Base-by-base conservation (phyloP, 176 grass and related monocot species). In the Lolium perenne region DNA sequence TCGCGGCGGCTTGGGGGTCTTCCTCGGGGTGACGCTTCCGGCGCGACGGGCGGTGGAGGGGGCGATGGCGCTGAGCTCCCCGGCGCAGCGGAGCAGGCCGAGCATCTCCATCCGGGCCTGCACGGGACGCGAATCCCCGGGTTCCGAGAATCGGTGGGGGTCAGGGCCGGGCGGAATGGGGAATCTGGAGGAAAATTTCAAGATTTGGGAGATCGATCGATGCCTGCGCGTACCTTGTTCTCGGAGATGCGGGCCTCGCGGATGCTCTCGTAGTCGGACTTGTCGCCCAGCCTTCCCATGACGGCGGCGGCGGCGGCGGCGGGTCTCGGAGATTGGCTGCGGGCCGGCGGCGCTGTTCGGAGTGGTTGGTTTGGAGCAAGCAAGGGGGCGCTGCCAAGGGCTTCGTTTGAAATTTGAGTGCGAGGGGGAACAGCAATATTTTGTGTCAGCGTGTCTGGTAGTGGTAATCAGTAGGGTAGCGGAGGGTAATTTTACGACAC, bases 51-150 rank as follows among this genome's bases (percentile, higher is more conserved):
- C 48, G 61, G 87, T 72, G 57, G 86, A 43, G 45, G 94, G 87
- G 41, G 83, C 51, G 16, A 93, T 74, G 71, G 68, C 64, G 55
- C 82, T 85, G 38, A 93, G 88, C 79, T 97, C 95, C 66, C 84
- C 85, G 12, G 84, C 88, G 40, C 83, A 82, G n/a, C 80, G 86
- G 40, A 35, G 90, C 32, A 97, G 74, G 67, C 95, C 95, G 22
- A 97, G 88, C 71, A 82, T 84, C 92, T 94, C 86, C 95, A 97
- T 94, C 65, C 92, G 47, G 16, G 81, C 92, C 95, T 94, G 71
- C 73, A 40, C 18, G 80, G 45, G 21, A 61, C 58, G 51, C 40
- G 8, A 71, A 12, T 51, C 82, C 8, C 81, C 29, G 55, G 66
- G n/a, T 59, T 38, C 46, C 40, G 63, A 68, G 23, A 87, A 68